A percentile compares a stretch with the other conserved stretches of the same genome.
Conservation (phyloP, 2,329 filamentous ascomycete species). For the Hypoxylon sp. region DNA sequence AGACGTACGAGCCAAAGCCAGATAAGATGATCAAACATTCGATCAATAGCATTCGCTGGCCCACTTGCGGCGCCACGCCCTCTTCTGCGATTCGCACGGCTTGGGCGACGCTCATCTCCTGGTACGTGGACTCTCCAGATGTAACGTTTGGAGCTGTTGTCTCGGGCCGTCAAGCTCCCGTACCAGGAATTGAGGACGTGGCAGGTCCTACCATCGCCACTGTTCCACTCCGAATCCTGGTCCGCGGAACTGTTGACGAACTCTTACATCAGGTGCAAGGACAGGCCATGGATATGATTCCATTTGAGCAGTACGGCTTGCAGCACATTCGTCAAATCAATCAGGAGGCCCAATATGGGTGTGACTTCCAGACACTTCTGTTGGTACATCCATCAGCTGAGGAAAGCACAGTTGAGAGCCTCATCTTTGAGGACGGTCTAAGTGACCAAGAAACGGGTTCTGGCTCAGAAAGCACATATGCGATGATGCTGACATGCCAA, state of each 20-base stretch:
- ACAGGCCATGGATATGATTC: constrained; percentile 63
- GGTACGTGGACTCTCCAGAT: constrained; percentile 56
- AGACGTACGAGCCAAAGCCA: constrained; percentile 47
- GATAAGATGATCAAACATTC: constrained; percentile 34
- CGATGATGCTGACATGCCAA: constrained; percentile 65
- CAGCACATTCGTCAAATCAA: constrained; percentile 61
- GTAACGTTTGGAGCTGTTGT: constrained; percentile 61
- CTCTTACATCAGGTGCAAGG: constrained; percentile 63
- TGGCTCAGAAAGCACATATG: constrained; percentile 53
- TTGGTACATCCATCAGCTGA: constrained; percentile 54
- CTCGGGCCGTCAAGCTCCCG: constrained; percentile 54
- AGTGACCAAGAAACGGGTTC: constrained; percentile 40
- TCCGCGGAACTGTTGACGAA: constrained; percentile 52
- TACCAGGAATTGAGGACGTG: constrained; percentile 43
- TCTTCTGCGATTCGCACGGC: constrained; percentile 59
- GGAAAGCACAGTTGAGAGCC: constrained; percentile 7
- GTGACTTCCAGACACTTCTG: constrained; percentile 59
- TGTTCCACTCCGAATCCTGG: constrained; percentile 57
- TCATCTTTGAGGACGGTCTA: constrained; percentile 5
- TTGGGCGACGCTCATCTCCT: constrained; percentile 57
- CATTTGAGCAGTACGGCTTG: constrained; percentile 64
- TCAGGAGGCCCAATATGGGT: constrained; percentile 56
- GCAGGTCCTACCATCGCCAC: constrained; percentile 58
- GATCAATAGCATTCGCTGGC: neutral
- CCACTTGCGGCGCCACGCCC: constrained; percentile 54